Evolutionary conservation across 169 alveolate species (phyloP).

Genomic region (Cryptosporidium baileyi): DNA sequence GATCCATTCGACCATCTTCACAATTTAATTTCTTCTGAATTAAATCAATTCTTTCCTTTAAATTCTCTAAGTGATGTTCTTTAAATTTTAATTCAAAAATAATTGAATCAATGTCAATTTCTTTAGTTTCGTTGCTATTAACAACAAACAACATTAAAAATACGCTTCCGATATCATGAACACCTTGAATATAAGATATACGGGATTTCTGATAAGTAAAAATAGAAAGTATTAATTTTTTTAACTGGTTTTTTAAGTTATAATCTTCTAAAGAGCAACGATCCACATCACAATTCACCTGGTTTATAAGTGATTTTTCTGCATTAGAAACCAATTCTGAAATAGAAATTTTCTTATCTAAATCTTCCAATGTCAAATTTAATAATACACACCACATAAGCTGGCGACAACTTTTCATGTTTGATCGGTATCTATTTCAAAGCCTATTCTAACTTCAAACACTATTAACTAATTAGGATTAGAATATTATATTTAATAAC

Average conservation of each 20-base stretch:
- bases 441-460: too few species aligned
- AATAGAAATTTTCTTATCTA: background rate
- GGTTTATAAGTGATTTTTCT: constrained; percentile 3
- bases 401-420: too few species aligned
- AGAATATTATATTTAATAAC: too few species aligned
- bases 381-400: constrained; percentile 35
- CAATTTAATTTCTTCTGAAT: background rate
- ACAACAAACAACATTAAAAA: background rate
- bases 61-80: background rate
- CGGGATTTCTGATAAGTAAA: background rate
- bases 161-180: constrained; percentile 56
- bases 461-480: too few species aligned
- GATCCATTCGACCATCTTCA: constrained; percentile 22
- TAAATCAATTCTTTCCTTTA: background rate
- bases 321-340: background rate
- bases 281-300: constrained; percentile 54
- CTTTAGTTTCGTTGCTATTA: background rate
- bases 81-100: background rate
- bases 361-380: constrained; percentile 3
- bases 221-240: constrained; percentile 4
- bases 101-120: background rate
- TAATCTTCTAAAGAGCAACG: background rate
- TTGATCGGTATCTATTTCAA: too few species aligned
- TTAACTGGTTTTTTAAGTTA: background rate
- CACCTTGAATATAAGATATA: constrained; percentile 49